Evolutionary conservation across 2,329 filamentous ascomycete species (phyloP).

Genomic region (Orbilia brochopaga): DNA sequence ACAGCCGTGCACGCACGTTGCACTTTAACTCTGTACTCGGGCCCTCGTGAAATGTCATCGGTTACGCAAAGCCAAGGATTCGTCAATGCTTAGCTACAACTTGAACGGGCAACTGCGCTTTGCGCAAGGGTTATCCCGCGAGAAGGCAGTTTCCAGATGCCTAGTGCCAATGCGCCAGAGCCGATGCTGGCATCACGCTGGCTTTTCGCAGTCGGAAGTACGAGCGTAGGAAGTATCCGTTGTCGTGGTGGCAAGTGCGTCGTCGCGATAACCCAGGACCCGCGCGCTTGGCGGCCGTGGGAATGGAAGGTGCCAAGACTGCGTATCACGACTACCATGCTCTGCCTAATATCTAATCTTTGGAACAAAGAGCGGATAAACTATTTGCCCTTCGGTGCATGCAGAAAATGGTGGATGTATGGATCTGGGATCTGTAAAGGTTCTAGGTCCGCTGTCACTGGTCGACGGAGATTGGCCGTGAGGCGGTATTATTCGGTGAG

Average conservation of each 20-base stretch:
- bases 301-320: slow-evolving; percentile 45
- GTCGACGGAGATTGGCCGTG: too few relatives aligned
- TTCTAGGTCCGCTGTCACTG: too few relatives aligned
- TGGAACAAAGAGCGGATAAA: neutral
- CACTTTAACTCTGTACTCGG: neutral
- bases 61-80: slow-evolving; percentile 30
- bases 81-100: slow-evolving; percentile 46
- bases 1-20: neutral
- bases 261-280: slow-evolving; percentile 33
- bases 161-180: slow-evolving; percentile 40
- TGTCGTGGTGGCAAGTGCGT: slow-evolving; percentile 13
- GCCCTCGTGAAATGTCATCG: neutral
- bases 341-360: neutral
- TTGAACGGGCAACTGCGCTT: slow-evolving; percentile 38
- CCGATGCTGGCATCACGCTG: neutral
- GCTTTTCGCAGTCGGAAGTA: slow-evolving; percentile 9
- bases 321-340: too few relatives aligned
- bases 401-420: too few relatives aligned
- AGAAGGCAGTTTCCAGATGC: slow-evolving; percentile 35
- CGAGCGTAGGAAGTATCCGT: neutral
- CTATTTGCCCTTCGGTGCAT: neutral
- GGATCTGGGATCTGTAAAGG: too few relatives aligned
- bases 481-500: neutral
- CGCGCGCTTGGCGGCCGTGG: slow-evolving; percentile 36
- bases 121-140: slow-evolving; percentile 7